Conservation (phyloP, 495 filamentous ascomycete species). For the Penicillium soppii region DNA sequence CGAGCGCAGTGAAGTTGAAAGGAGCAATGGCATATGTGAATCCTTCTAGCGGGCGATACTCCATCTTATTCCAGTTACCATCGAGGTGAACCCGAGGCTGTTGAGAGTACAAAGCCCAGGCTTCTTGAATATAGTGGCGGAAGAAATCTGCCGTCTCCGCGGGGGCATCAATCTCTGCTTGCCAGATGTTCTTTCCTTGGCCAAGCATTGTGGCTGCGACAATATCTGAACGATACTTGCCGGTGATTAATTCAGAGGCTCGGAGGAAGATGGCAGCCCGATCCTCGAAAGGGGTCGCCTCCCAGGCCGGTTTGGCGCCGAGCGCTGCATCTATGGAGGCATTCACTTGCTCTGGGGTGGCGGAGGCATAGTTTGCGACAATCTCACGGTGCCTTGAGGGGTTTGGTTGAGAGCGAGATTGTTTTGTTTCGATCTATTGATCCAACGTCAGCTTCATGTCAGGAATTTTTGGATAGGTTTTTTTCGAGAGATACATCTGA, state of each 20-base stretch:
- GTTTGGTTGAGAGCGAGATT: slow-evolving; percentile 55
- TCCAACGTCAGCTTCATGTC: not conserved
- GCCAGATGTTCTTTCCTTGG: slow-evolving; percentile 95
- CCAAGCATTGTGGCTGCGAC: slow-evolving; percentile 93
- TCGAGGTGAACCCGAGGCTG: slow-evolving; percentile 57
- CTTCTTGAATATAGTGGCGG: slow-evolving; percentile 72
- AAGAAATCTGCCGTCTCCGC: slow-evolving; percentile 89
- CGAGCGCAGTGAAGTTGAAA: slow-evolving; percentile 74
- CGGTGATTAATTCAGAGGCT: slow-evolving; percentile 79
- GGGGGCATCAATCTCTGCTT: slow-evolving; percentile 92
- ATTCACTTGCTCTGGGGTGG: slow-evolving; percentile 64
- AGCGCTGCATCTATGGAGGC: slow-evolving; percentile 77
- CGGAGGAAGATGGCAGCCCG: slow-evolving; percentile 89
- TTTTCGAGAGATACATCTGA: slow-evolving; percentile 14
- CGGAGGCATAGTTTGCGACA: slow-evolving; percentile 72
- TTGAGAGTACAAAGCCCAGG: slow-evolving; percentile 68
- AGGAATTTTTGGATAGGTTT: not conserved
- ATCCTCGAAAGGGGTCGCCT: slow-evolving; percentile 77
- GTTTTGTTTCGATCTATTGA: slow-evolving; percentile 17
- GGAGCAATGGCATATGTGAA: slow-evolving; percentile 46
- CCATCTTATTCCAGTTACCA: slow-evolving; percentile 70
- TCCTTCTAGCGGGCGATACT: slow-evolving; percentile 78
- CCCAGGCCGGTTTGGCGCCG: slow-evolving; percentile 78
- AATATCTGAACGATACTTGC: slow-evolving; percentile 86
- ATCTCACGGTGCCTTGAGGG: slow-evolving; percentile 66